Base-by-base conservation (phyloP, 805 yeast genomes). In the Candida adriatica region DNA sequence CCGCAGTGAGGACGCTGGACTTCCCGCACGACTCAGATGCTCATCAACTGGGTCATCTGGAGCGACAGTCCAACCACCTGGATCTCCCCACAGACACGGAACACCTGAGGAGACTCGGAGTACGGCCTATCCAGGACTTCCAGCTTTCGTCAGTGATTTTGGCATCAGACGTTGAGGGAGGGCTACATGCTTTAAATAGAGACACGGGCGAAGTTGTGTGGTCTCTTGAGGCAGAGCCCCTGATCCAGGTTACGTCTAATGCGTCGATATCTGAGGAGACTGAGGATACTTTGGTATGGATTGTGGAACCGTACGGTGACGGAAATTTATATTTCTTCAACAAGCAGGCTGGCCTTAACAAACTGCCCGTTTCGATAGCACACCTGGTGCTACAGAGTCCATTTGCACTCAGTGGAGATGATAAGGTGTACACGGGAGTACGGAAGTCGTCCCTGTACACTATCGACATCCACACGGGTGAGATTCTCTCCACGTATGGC, bases 241-340 rank as follows among this genome's bases (percentile, higher is more conserved):
- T 82, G 32, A 84, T 81, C 8, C 56, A 59, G 18, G 66, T 58
- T 0, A 37, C 52, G 6, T 36, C 56, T 6, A 48, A 45, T 15
- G 26, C 25, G 8, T 41, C 52, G 5, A 33, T 31, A 11, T 28
- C 39, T 11, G 24, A 29, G 6, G 27, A 30, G 4, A 29, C 27
- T 2, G 61, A 45, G 15, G 53, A 54, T 4, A 61, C 63, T 14
- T 46, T 68, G 31, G 71, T 79, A 0, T 83, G 96, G 90, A 78
- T 90, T 31, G 90, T 92, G 1, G 98, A 92, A 45, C 97, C 97
- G 0, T 72, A 69, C 42, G 79, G 77, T 5, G 95, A 83, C 36
- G 98, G 98, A 1, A 63, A 79, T 0, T 62, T 92, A 4, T 88
- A 79, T 54, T 85, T 77, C 51, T 90, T 90, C 56, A 77, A 83